Base-by-base conservation (phyloP, 148 eudicot species). In the Fallopia convolvulus region DNA sequence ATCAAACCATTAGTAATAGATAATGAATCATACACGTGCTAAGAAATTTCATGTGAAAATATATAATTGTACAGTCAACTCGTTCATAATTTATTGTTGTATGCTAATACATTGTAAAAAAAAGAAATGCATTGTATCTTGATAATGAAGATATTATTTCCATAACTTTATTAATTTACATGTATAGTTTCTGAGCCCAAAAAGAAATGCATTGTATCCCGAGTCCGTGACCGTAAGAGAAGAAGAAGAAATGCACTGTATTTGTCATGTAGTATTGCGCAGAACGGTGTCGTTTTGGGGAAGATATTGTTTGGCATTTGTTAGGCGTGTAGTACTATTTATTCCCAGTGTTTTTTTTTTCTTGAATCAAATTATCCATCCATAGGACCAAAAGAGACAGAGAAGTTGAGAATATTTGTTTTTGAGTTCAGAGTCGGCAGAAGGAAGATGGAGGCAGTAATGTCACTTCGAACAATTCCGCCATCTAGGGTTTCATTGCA, bases 401-500 rank as follows among this genome's bases (percentile, higher is more conserved):
- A 65, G 40, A 63, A 2, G 17, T 2, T 26, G 70, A 60, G 41
- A 41, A 32, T 65, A 65, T 65, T 65, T 32, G 30, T 26, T 30
- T 4, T 26, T 5, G 6, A 14, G 8, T 65, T 32, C 41, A 33
- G 46, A 68, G 44, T 33, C 6, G 18, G 44, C 44, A 36, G 56
- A 18, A 52, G 44, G 58, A 33, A 74, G 20, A 76, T 76, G 77
- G 77, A 76, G 49, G 48, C 63, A n/a, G 70, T 40, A 9, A 76
- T 76, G 77, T 39, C 70, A n/a, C 47, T 56, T 33, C 63, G 70
- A 56, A 11, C 77, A 41, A 68, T 39, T 68, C 20, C 77, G 30
- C 50, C 50, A n/a, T 56, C 82, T 60, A 76, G 82, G 76, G 72
- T 80, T 81, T 53, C 80, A 30, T 65, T 79, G 72, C 82, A 75